These are phyloP conservation scores for Paracamarosporium sp. DNA, from an alignment of 2,329 filamentous ascomycete species.

Conservation along the genomic window DNA sequence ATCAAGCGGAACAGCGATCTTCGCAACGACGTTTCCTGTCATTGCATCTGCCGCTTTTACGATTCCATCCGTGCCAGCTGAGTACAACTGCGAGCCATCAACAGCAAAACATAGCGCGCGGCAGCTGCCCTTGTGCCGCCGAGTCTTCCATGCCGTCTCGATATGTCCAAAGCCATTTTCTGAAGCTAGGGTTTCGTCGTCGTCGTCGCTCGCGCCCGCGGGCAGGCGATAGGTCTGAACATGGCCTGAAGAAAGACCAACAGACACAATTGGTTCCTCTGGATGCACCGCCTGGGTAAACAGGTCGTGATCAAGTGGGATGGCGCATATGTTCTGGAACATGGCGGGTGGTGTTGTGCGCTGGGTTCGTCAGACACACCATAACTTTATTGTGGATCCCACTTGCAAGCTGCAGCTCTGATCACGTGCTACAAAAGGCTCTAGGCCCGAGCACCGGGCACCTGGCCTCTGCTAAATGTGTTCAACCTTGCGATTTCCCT, in stretches of 20 bases:
- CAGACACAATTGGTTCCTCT: slow-evolving; percentile 79
- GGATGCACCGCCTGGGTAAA: slow-evolving; percentile 91
- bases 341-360: slow-evolving; percentile 54
- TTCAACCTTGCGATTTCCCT: background rate
- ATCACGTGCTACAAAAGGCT: background rate
- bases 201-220: slow-evolving; percentile 59
- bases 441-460: too few species aligned
- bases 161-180: slow-evolving; percentile 75
- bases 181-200: slow-evolving; percentile 58
- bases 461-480: too few species aligned
- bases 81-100: slow-evolving; percentile 74
- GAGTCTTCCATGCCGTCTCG: slow-evolving; percentile 84
- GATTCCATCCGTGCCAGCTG: slow-evolving; percentile 67
- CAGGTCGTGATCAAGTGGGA: slow-evolving; percentile 84
- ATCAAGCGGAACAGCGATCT: slow-evolving; percentile 74
- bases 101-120: slow-evolving; percentile 78
- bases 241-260: slow-evolving; percentile 84
- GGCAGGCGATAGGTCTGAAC: slow-evolving; percentile 83
- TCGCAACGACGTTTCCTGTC: slow-evolving; percentile 75
- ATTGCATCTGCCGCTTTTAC: slow-evolving; percentile 66
- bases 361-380: background rate
- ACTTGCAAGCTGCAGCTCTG: too few species aligned
- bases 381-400: slow-evolving; percentile 36
- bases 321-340: slow-evolving; percentile 91
- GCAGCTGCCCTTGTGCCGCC: slow-evolving; percentile 93